phyloP scores from a whole-genome alignment of 1,139 yeast species.

The Zygoascus hellenicus region DNA sequence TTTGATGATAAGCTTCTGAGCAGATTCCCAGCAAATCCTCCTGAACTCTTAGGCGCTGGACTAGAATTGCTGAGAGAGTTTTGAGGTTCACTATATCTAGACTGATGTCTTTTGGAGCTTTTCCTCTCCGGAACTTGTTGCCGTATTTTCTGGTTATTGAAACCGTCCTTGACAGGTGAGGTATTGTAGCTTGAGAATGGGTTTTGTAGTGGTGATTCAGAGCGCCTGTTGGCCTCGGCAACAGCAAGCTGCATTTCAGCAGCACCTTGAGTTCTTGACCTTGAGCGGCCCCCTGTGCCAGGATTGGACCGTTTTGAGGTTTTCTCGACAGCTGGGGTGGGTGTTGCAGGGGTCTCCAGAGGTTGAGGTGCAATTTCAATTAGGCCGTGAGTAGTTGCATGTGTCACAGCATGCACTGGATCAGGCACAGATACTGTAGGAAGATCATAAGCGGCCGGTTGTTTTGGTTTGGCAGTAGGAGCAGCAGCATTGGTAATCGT shows the following conservation, averaged over 20 bases:
- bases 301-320: neutral
- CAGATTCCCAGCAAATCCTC: constrained; percentile 10
- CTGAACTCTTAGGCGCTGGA: constrained; percentile 2
- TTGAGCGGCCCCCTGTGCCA: neutral
- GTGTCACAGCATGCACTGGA: constrained; percentile 16
- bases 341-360: neutral
- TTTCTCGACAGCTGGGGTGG: neutral
- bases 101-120: constrained; percentile 2
- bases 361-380: constrained; percentile 15
- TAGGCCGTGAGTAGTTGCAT: constrained; percentile 7
- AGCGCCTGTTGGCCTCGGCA: neutral
- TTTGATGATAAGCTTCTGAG: constrained; percentile 7
- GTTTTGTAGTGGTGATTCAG: constrained; percentile 2
- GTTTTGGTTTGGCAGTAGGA: too few relatives aligned
- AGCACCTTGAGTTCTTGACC: constrained; percentile 3
- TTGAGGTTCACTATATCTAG: constrained; percentile 6
- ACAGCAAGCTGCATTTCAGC: neutral
- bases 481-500: too few relatives aligned
- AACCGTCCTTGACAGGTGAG: neutral
- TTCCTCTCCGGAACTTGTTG: constrained; percentile 1
- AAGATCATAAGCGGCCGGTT: constrained; percentile 5
- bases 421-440: constrained; percentile 18
- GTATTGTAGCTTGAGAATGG: constrained; percentile 5
- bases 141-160: neutral
- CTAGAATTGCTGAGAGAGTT: constrained; percentile 2